Conservation (phyloP, 108 stramenopile genomes). For the Epithemia pelagica region DNA sequence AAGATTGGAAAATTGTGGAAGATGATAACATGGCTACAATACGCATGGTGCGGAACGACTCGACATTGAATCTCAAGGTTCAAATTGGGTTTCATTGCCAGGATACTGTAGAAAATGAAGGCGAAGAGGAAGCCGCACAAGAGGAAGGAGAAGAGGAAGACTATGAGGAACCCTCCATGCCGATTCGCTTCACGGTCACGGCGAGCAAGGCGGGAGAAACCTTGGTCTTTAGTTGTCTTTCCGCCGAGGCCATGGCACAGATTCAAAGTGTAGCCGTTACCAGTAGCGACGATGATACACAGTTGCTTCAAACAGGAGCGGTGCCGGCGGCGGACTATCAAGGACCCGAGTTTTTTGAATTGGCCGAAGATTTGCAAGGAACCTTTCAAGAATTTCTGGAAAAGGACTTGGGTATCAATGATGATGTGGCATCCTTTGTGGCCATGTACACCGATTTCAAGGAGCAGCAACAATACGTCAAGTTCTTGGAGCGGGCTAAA, state of each 20-base stretch:
- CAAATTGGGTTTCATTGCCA: constrained; percentile 74
- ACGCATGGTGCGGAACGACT: constrained; percentile 7
- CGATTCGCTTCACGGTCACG: constrained; percentile 64
- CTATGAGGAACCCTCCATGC: constrained; percentile 31
- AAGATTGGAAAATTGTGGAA: constrained; percentile 39
- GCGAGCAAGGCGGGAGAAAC: constrained; percentile 68
- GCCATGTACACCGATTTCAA: constrained; percentile 69
- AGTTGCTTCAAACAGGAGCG: constrained; percentile 10
- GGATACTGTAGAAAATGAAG: constrained; percentile 49
- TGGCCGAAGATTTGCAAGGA: constrained; percentile 67
- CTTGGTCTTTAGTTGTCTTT: constrained; percentile 45
- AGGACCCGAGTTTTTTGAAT: constrained; percentile 72
- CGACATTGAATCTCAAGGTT: constrained; percentile 30
- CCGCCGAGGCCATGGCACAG: constrained; percentile 27
- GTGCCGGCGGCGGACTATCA: constrained; percentile 41
- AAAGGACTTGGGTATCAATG: constrained; percentile 52
- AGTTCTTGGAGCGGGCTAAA: constrained; percentile 40
- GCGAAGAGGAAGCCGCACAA: constrained; percentile 16
- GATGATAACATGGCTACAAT: constrained; percentile 29
- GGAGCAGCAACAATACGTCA: constrained; percentile 49
- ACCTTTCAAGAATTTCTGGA: constrained; percentile 46
- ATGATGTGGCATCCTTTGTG: constrained; percentile 62
- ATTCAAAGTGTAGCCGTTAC: constrained; percentile 47
- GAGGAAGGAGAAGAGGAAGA: constrained; percentile 28
- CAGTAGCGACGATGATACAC: constrained; percentile 21